These are phyloP conservation scores for Sanghuangporus sanghuang DNA, from an alignment of 1,284 basidiomycete species.

Conservation along the genomic window DNA sequence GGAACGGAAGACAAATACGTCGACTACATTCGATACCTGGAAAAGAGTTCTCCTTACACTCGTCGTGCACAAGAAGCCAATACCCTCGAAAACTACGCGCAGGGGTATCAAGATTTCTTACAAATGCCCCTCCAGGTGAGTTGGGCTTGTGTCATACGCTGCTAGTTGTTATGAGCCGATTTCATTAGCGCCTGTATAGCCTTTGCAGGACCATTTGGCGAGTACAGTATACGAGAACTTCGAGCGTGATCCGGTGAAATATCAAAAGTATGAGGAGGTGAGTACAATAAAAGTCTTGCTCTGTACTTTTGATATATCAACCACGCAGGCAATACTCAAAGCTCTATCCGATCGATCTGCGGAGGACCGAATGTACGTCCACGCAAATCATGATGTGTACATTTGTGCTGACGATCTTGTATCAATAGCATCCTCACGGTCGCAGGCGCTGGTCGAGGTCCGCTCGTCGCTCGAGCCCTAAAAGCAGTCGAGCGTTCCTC, in stretches of 20 bases:
- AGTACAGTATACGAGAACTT: constrained; percentile 97
- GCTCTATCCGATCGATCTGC: constrained; percentile 73
- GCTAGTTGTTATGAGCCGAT: constrained; percentile 6
- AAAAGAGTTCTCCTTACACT: constrained; percentile 64
- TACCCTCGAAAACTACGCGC: constrained; percentile 84
- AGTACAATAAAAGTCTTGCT: constrained; percentile 18
- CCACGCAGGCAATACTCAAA: constrained; percentile 65
- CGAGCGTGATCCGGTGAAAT: constrained; percentile 97
- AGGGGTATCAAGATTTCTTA: constrained; percentile 92
- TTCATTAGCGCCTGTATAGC: constrained; percentile 42
- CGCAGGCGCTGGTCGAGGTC: constrained; percentile 93
- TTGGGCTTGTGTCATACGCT: background rate
- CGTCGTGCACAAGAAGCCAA: constrained; percentile 55
- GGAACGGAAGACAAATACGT: constrained; percentile 87
- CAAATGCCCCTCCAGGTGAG: constrained; percentile 89
- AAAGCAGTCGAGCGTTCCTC: constrained; percentile 72
- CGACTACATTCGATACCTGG: constrained; percentile 85
- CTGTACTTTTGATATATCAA: constrained; percentile 2
- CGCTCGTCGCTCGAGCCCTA: constrained; percentile 85
- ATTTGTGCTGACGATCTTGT: constrained; percentile 3
- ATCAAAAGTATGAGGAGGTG: constrained; percentile 91
- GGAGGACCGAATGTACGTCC: constrained; percentile 48
- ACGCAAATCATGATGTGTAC: background rate
- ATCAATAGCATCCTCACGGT: constrained; percentile 74
- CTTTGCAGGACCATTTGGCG: constrained; percentile 95